Percentiles rank a stretch among this genome's conserved stretches.
Conservation (phyloP, 2,329 filamentous ascomycete genomes). For the Dryadomyces sulphureus region DNA sequence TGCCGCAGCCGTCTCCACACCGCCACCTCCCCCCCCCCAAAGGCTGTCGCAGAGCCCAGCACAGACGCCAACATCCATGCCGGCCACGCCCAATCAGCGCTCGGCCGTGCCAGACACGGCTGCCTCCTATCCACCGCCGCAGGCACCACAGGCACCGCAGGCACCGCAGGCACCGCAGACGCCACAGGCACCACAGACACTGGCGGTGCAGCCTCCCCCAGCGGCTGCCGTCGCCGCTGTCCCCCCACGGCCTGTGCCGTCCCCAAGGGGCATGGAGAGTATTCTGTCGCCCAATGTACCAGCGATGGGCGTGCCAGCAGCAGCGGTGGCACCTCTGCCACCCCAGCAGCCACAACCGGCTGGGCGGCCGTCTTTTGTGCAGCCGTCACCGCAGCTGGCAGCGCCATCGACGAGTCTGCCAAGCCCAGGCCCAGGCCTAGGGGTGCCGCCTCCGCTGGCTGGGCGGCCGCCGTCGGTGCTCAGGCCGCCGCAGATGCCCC, state of each 20-base stretch:
- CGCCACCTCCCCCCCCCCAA: slow-evolving; percentile 21
- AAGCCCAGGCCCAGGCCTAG: background rate
- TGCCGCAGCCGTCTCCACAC: slow-evolving; percentile 9
- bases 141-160: background rate
- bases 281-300: slow-evolving; percentile 14
- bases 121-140: background rate
- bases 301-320: slow-evolving; percentile 7
- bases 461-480: background rate
- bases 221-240: background rate
- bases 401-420: background rate
- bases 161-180: background rate
- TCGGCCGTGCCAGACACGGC: background rate
- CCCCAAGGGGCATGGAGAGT: slow-evolving; percentile 17
- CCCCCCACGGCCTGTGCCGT: slow-evolving; percentile 11
- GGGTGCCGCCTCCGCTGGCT: background rate
- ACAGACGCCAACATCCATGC: slow-evolving; percentile 7
- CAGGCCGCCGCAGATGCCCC: too few species aligned
- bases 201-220: background rate
- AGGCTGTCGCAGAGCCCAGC: slow-evolving; percentile 11
- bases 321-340: background rate
- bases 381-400: slow-evolving; percentile 4
- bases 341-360: too few species aligned
- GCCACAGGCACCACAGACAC: background rate
- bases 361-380: too few species aligned
- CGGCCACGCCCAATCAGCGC: background rate